Evolutionary conservation across 345 rosid species (phyloP), one percentile per base, ranked within the genome.

Genomic region (Eutrema japonicum): DNA sequence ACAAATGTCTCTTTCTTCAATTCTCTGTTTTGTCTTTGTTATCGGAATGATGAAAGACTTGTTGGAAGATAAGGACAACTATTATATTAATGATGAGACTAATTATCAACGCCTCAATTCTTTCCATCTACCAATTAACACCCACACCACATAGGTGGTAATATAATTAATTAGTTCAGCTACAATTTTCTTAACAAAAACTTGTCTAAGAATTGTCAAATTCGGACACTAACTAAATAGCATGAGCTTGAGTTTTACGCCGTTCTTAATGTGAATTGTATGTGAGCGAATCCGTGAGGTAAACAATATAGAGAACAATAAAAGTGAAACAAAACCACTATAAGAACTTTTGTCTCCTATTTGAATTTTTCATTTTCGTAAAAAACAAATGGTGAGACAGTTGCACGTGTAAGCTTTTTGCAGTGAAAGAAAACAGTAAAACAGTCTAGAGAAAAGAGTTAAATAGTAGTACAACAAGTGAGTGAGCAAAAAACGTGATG

Each of bases 1-100:
- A 66, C 61, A 66, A 52, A 66, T 66, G 61, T 52, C 50, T 52
- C 27, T 52, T 51, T 52, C 60, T 52, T 38, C 40, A 40, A 14
- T 66, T 66, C 60, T 51, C 2, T 51, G 16, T 36, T 38, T 51
- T 51, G 59, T 66, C 59, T 37, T 66, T 51, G 59, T 66, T 51
- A 13, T 38, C 59, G 37, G 37, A 50, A 26, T 66, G 37, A 51
- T 51, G 71, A 66, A 66, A 50, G 37, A 51, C 26, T 38, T 13
- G 70, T 22, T 26, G 49, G 48, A 33, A 27, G 47, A 66, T 38
- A 66, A 26, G 71, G 71, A 38, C 49, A 48, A 66, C 48, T 36
- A 8, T 50, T 36, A 48, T 11, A 49, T 37, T 50, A 66, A 66
- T 50, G 58, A 50, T 36, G 56, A 66, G 35, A 49, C 58, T 51